These are phyloP conservation scores for Termitomyces eurrhizus DNA, from an alignment of 768 basidiomycete species.

Conservation along the genomic window DNA sequence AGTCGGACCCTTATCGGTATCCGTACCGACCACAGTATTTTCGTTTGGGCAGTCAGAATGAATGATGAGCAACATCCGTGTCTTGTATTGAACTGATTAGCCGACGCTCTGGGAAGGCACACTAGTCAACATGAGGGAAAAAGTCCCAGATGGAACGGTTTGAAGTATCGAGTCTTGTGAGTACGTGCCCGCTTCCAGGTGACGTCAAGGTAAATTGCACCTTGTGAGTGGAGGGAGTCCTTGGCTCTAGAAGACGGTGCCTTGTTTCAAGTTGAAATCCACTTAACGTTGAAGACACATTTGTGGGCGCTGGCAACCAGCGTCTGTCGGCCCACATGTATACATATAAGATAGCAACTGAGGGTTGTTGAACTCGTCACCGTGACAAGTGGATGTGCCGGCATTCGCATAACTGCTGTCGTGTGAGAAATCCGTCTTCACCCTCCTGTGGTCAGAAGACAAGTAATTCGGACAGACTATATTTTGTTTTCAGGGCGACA, in stretches of 20 bases:
- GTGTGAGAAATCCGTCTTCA: too few relatives aligned
- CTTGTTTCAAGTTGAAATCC: background rate
- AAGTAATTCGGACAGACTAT: background rate
- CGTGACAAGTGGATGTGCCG: background rate
- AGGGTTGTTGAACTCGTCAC: background rate
- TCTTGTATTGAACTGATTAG: background rate
- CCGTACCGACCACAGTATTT: background rate
- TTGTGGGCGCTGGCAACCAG: background rate
- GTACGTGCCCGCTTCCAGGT: background rate
- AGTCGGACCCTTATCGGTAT: background rate
- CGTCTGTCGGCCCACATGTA: background rate
- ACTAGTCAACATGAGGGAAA: background rate
- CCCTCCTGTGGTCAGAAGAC: background rate
- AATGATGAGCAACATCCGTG: background rate
- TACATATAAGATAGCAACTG: background rate
- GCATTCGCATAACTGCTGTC: background rate
- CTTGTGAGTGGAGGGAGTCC: background rate
- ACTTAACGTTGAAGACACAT: background rate
- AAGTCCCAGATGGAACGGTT: background rate
- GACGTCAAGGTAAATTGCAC: too few relatives aligned
- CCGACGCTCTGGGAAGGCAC: background rate
- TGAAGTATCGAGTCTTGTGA: background rate
- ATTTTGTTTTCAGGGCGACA: background rate
- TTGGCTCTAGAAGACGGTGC: background rate
- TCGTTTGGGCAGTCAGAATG: background rate